Base-by-base conservation (phyloP, 441 rosid species). In the Arabidopsis lyrata region DNA sequence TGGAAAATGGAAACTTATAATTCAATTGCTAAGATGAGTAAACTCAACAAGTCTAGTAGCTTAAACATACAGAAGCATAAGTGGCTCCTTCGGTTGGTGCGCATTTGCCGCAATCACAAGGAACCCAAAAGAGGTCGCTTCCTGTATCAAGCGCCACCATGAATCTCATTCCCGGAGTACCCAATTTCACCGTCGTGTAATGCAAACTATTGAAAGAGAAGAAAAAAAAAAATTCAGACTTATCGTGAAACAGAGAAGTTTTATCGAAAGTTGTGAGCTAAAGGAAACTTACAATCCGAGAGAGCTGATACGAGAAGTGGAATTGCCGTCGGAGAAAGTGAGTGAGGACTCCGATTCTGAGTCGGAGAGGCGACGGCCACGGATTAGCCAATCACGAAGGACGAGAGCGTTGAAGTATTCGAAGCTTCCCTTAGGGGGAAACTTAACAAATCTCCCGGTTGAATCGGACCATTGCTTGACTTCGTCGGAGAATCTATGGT, bases 101-200 rank as follows among this genome's bases (percentile, higher is more conserved):
- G 67, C 95, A 92, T 84, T 79, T 80, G 78, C 79, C 85, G 64
- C 97, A 88, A 57, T 92, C 91, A 77, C 97, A 89, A 20, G 97
- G 97, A 36, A 94, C 95, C 97, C 99, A 92, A 62, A 89, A 92
- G 74, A 95, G 84, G 72, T 90, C 94, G 61, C 99, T 92, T 18
- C 97, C 93, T 0, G 97, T 86, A 70, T 89, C 99, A 18, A 88
- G 90, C 5, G 97, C 97, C 88, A 87, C 96, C 90, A 89, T 82
- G 72, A 95, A 92, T 83, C 89, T 90, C 85, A 85, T 67, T 54
- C 94, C 94, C 8, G 92, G 99, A 35, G 91, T 87, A 63, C 97
- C 97, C 78, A 92, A 72, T 79, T 88, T 84, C 77, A 92, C 92
- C 67, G 92, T 92, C 59, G 94, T 85, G 79, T 90, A 92, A 82